phyloP scores from a whole-genome alignment of 805 yeast species.

The Starmerella bacillaris region DNA sequence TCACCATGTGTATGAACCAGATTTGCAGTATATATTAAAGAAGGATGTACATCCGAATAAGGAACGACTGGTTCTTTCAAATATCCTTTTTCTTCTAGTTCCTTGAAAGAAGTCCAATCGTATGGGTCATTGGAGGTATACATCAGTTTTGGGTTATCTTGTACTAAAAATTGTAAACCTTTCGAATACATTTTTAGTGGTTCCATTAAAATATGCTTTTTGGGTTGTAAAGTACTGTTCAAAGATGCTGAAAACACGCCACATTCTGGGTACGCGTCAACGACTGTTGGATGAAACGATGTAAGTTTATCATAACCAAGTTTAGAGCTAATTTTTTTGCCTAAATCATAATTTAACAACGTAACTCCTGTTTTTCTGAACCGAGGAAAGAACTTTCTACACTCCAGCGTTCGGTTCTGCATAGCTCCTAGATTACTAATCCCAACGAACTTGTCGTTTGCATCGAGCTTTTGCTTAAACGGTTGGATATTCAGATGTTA shows the following conservation, averaged over 20 bases:
- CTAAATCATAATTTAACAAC: conserved; percentile 17
- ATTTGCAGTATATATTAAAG: conserved; percentile 42
- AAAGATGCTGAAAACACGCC: conserved; percentile 46
- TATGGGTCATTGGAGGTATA: conserved; percentile 36
- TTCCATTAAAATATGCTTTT: conserved; percentile 47
- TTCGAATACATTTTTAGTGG: conserved; percentile 24
- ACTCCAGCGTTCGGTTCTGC: too few species aligned
- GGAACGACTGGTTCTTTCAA: conserved; percentile 26
- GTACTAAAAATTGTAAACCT: too few species aligned
- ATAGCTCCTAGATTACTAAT: too few species aligned
- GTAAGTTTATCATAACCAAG: conserved; percentile 28
- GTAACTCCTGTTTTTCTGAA: too few species aligned
- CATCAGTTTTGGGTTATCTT: conserved; percentile 18
- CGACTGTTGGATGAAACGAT: conserved; percentile 17
- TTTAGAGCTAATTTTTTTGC: conserved; percentile 29
- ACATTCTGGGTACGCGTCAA: conserved; percentile 25
- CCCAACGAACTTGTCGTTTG: too few species aligned
- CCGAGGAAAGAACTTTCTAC: too few species aligned
- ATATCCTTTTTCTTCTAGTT: conserved; percentile 29
- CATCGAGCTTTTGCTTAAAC: too few species aligned
- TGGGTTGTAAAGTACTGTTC: conserved; percentile 43
- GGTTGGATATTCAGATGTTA: conserved; percentile 11
- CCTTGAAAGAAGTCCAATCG: conserved; percentile 44
- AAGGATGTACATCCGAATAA: conserved; percentile 32
- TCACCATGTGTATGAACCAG: conserved; percentile 42